Percentiles rank a stretch among this genome's conserved stretches.
These are phyloP conservation scores for Pseudocercospora musae DNA, from an alignment of 2,329 filamentous ascomycete species.

Conservation along the genomic window DNA sequence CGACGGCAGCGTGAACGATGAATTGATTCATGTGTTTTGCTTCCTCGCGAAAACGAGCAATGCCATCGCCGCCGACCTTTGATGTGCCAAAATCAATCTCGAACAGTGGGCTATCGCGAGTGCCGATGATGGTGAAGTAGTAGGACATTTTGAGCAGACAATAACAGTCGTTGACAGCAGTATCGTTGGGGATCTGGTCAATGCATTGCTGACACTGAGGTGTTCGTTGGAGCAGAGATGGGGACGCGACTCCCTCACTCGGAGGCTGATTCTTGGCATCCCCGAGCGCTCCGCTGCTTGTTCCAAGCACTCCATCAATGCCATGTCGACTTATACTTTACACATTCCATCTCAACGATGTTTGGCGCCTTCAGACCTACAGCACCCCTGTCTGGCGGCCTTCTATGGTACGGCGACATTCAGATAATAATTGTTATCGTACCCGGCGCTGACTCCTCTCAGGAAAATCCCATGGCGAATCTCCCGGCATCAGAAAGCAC, in stretches of 20 bases:
- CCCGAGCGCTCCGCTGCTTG: slow-evolving; percentile 13
- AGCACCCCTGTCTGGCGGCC: slow-evolving; percentile 70
- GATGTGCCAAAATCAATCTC: slow-evolving; percentile 96
- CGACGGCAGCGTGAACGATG: slow-evolving; percentile 87
- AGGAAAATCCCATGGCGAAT: slow-evolving; percentile 98
- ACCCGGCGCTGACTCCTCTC: slow-evolving; percentile 7
- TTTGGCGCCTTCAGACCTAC: slow-evolving; percentile 80
- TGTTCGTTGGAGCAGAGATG: background rate
- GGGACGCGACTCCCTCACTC: background rate
- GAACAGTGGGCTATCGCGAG: slow-evolving; percentile 92
- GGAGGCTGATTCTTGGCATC: slow-evolving; percentile 19
- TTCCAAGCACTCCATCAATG: background rate
- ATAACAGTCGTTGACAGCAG: background rate
- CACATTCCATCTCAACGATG: slow-evolving; percentile 54
- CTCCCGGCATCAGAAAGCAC: slow-evolving; percentile 83
- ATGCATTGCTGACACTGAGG: background rate
- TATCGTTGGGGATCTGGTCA: background rate
- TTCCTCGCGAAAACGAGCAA: slow-evolving; percentile 82
- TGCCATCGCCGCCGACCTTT: slow-evolving; percentile 90
- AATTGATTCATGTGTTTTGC: slow-evolving; percentile 96
- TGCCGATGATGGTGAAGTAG: slow-evolving; percentile 96
- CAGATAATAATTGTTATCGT: background rate
- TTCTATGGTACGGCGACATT: slow-evolving; percentile 64
- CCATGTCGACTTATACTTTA: background rate
- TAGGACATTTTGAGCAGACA: slow-evolving; percentile 71